Evolutionary conservation across 1,284 basidiomycete genomes (phyloP).

Genomic region (Trichosporon asahii): DNA sequence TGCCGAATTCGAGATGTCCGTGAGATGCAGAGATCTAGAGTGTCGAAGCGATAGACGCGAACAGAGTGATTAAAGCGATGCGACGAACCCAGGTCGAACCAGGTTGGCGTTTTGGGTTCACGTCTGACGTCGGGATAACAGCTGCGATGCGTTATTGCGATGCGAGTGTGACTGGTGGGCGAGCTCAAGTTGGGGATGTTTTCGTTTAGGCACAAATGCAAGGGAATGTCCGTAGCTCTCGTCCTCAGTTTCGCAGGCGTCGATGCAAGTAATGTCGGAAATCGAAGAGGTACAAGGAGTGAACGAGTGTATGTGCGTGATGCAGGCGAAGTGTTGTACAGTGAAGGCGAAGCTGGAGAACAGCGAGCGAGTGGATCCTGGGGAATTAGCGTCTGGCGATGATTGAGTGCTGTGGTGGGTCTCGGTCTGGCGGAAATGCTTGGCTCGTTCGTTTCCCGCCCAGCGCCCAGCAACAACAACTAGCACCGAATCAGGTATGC

Average conservation of each 20-base stretch:
- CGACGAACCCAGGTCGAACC: not conserved
- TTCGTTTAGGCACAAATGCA: not conserved
- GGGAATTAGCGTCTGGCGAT: not conserved
- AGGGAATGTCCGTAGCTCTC: not conserved
- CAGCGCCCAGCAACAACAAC: not conserved
- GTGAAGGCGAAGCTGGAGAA: not conserved
- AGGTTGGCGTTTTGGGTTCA: not conserved
- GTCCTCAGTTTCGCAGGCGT: not conserved
- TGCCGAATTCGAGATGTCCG: not conserved
- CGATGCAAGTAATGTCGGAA: not conserved
- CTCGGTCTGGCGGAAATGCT: not conserved
- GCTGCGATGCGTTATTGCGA: not conserved
- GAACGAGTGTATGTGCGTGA: not conserved
- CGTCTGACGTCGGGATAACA: not conserved
- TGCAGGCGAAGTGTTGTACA: constrained; percentile 4
- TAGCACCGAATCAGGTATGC: not conserved
- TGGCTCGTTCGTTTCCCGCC: not conserved
- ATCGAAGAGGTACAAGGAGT: not conserved
- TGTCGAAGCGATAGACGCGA: not conserved
- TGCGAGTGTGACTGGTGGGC: not conserved
- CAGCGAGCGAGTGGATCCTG: not conserved
- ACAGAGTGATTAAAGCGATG: not conserved
- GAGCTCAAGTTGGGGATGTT: not conserved
- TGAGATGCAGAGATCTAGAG: not conserved
- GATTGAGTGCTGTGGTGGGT: not conserved